A percentile compares a stretch with the other conserved stretches of the same genome.
phyloP scores from a whole-genome alignment of 345 rosid genomes.

The Bruguiera gymnorhiza region DNA sequence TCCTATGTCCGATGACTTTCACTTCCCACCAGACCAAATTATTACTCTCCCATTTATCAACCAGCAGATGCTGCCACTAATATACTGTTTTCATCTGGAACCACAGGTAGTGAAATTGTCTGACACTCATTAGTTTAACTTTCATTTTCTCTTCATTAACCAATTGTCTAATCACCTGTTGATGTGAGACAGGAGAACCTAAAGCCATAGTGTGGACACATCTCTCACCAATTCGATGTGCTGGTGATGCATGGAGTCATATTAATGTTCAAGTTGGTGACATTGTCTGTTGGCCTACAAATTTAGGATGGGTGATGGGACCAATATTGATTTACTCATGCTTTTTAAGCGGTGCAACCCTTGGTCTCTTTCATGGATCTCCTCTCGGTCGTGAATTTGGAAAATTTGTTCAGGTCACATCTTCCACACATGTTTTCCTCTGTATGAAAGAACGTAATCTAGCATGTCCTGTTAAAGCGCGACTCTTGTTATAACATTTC shows the following conservation, averaged over 20 bases:
- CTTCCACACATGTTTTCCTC: background rate
- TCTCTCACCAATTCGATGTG: constrained; percentile 63
- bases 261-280: constrained; percentile 51
- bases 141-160: background rate
- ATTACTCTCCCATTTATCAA: constrained; percentile 49
- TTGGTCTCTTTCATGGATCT: constrained; percentile 86
- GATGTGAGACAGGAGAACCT: constrained; percentile 65
- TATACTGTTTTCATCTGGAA: constrained; percentile 91
- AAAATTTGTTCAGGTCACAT: constrained; percentile 73
- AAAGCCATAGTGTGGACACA: constrained; percentile 97
- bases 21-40: constrained; percentile 37
- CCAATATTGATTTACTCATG: constrained; percentile 59
- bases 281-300: constrained; percentile 86
- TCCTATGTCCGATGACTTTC: background rate
- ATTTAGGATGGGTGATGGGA: constrained; percentile 96
- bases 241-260: constrained; percentile 68
- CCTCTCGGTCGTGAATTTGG: constrained; percentile 80
- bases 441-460: background rate
- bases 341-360: constrained; percentile 73
- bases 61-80: constrained; percentile 58
- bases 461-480: background rate
- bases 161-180: constrained; percentile 12
- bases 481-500: background rate
- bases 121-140: background rate
- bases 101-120: constrained; percentile 54